These are phyloP conservation scores for Zasmidium cellare DNA, from an alignment of 2,329 filamentous ascomycete species.

Conservation along the genomic window DNA sequence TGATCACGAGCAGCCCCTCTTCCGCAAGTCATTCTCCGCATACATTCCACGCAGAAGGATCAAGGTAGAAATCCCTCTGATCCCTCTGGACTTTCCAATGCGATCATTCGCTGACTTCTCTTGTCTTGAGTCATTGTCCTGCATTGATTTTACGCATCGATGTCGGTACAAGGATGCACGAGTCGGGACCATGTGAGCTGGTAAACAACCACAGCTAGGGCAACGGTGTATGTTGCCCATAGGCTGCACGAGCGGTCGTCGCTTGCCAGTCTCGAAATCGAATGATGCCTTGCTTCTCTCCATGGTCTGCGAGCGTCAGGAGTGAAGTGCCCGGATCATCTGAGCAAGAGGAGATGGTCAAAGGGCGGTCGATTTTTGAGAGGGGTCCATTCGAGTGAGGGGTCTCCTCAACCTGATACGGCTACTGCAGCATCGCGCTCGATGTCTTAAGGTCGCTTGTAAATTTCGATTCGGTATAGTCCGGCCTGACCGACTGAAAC, in stretches of 20 bases:
- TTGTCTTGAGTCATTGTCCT: neutral
- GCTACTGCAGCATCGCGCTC: neutral
- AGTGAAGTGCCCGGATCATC: no score
- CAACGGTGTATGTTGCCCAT: neutral
- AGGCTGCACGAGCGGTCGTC: neutral
- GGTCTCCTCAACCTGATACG: neutral
- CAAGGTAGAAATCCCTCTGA: no score
- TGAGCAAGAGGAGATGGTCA: no score
- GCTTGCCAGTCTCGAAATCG: neutral
- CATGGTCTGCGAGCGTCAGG: no score
- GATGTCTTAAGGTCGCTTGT: neutral
- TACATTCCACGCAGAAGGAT: neutral
- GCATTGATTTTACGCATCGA: neutral
- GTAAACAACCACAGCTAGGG: neutral
- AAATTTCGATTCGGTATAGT: neutral
- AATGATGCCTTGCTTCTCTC: neutral
- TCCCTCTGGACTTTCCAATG: neutral
- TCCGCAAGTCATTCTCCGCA: neutral
- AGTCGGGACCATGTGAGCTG: neutral
- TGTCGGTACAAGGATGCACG: neutral
- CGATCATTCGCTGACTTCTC: neutral
- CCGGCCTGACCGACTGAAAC: neutral
- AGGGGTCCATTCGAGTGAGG: neutral
- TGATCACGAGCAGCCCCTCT: neutral
- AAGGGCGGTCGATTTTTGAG: neutral